Conservation (phyloP, 441 rosid genomes). For the Pelargonium cotyledonis region DNA sequence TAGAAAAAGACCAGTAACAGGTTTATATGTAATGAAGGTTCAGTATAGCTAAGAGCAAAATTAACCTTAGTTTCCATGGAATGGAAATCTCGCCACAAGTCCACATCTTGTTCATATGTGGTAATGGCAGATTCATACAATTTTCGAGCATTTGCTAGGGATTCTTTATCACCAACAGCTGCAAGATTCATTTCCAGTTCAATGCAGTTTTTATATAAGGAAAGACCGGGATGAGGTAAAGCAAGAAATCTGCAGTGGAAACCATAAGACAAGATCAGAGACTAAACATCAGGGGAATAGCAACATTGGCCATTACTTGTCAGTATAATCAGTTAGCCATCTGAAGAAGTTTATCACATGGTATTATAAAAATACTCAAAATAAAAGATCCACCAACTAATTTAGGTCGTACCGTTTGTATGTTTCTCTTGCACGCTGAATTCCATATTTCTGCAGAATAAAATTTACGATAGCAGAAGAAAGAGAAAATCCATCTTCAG, state of each 20-base stretch:
- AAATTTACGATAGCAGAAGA: constrained; percentile 48
- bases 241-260: constrained; percentile 58
- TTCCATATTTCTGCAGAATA: constrained; percentile 57
- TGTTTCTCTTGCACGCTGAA: constrained; percentile 48
- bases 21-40: background rate
- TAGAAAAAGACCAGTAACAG: background rate
- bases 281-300: background rate
- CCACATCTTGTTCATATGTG: constrained; percentile 44
- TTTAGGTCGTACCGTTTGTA: constrained; percentile 48
- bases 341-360: too few species aligned
- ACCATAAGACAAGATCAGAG: constrained; percentile 14
- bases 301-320: too few species aligned
- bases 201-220: constrained; percentile 53
- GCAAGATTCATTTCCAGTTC: constrained; percentile 68
- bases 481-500: constrained; percentile 52
- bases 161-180: constrained; percentile 42
- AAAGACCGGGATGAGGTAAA: constrained; percentile 64
- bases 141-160: constrained; percentile 54
- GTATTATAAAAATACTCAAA: background rate
- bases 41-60: background rate
- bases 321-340: too few species aligned
- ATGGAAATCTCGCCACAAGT: constrained; percentile 68
- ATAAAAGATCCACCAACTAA: background rate
- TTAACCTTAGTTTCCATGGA: constrained; percentile 63
- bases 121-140: constrained; percentile 73